Percentiles rank a stretch among this genome's conserved stretches.
phyloP scores from a whole-genome alignment of 2,329 filamentous ascomycete genomes.

The Nothomitra cinnamomea region DNA sequence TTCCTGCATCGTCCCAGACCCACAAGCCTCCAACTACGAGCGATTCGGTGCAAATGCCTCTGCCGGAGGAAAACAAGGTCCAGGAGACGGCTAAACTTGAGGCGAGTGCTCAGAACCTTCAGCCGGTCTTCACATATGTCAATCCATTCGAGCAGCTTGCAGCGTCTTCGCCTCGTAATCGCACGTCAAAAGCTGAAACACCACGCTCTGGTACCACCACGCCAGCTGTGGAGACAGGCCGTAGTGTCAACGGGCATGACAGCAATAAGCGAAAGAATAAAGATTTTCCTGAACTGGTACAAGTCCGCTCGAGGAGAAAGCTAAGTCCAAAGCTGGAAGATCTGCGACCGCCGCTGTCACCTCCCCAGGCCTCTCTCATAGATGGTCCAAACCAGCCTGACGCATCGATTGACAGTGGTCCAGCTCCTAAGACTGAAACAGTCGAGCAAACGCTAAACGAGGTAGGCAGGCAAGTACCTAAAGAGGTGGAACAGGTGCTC shows the following conservation, averaged over 20 bases:
- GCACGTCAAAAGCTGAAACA: conserved; percentile 30
- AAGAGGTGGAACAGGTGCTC: conserved; percentile 48
- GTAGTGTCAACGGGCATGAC: conserved; percentile 6
- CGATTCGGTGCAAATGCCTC: conserved; percentile 41
- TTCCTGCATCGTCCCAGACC: conserved; percentile 17
- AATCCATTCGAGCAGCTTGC: conserved; percentile 57
- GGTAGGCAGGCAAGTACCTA: conserved; percentile 41
- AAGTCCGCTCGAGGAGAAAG: conserved; percentile 17
- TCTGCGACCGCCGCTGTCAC: conserved; percentile 9
- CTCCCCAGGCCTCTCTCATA: conserved; percentile 9
- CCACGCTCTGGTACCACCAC: conserved; percentile 13
- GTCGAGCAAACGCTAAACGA: conserved; percentile 54
- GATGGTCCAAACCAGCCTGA: conserved; percentile 13
- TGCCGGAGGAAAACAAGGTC: not conserved
- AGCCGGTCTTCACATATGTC: conserved; percentile 47
- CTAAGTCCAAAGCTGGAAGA: conserved; percentile 12
- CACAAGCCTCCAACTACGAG: conserved; percentile 53
- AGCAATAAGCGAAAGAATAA: conserved; percentile 11
- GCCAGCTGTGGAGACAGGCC: conserved; percentile 24
- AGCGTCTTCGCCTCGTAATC: conserved; percentile 45
- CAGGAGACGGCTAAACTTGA: not conserved
- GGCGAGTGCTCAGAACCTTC: conserved; percentile 20
- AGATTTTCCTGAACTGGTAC: conserved; percentile 9
- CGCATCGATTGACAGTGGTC: conserved; percentile 12
- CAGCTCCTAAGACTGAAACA: conserved; percentile 32